Conservation (phyloP, 2,329 filamentous ascomycete species). For the Phialocephala subalpina region DNA sequence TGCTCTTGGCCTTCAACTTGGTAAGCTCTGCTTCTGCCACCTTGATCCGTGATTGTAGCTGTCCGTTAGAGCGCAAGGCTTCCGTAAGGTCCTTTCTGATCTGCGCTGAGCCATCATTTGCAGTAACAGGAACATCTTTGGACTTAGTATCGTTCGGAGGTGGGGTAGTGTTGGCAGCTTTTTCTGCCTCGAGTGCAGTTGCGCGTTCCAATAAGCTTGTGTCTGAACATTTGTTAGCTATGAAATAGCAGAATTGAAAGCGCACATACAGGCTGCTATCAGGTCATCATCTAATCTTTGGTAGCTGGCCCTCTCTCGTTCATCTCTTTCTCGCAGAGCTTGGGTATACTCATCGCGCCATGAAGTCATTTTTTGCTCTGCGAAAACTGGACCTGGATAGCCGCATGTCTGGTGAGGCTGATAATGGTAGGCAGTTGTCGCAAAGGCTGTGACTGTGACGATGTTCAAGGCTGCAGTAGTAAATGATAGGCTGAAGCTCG, state of each 20-base stretch:
- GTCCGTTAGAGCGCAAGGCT: slow-evolving; percentile 76
- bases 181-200: slow-evolving; percentile 67
- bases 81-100: slow-evolving; percentile 76
- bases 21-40: slow-evolving; percentile 69
- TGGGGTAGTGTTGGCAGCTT: slow-evolving; percentile 48
- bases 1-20: slow-evolving; percentile 65
- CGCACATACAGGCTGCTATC: slow-evolving; percentile 77
- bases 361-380: slow-evolving; percentile 37
- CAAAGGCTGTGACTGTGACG: slow-evolving; percentile 22
- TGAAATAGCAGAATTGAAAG: slow-evolving; percentile 11
- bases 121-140: slow-evolving; percentile 38
- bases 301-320: slow-evolving; percentile 69
- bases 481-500: slow-evolving; percentile 30
- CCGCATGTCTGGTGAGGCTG: slow-evolving; percentile 2
- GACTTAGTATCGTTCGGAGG: slow-evolving; percentile 41
- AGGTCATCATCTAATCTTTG: slow-evolving; percentile 68
- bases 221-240: slow-evolving; percentile 54
- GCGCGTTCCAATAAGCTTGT: slow-evolving; percentile 73
- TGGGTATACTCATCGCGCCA: slow-evolving; percentile 86
- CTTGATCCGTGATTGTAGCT: slow-evolving; percentile 70
- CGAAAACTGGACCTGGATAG: not conserved
- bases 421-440: slow-evolving; percentile 5
- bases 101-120: slow-evolving; percentile 50
- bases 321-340: slow-evolving; percentile 75
- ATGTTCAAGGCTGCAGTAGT: slow-evolving; percentile 25